phyloP scores from a whole-genome alignment of 345 rosid species.

The Angophora floribunda region DNA sequence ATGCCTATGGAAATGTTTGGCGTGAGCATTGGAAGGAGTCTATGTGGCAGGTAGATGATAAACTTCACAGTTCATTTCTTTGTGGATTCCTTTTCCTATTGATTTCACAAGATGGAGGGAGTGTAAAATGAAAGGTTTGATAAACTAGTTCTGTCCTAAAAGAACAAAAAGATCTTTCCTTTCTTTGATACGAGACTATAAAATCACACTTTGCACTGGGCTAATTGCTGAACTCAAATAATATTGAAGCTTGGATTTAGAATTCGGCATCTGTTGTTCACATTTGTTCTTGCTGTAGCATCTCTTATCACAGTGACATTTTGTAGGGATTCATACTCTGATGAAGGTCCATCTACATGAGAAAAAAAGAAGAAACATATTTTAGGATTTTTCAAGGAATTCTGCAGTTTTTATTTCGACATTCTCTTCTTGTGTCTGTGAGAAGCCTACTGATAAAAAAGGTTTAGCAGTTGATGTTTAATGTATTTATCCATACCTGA shows the following conservation, averaged over 20 bases:
- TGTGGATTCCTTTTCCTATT: background rate
- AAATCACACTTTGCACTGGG: background rate
- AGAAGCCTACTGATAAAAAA: background rate
- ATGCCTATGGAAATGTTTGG: slow-evolving; percentile 80
- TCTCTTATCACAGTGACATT: background rate
- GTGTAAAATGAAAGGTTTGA: background rate
- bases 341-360: background rate
- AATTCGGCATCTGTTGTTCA: background rate
- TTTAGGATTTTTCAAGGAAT: background rate
- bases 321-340: background rate
- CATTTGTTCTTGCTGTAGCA: background rate
- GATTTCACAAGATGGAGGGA: background rate
- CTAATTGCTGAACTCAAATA: background rate
- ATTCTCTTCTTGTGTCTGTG: background rate
- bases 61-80: background rate
- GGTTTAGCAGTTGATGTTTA: background rate
- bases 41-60: slow-evolving; percentile 61
- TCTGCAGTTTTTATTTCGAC: background rate
- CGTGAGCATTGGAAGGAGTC: slow-evolving; percentile 88
- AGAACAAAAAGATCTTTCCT: background rate
- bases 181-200: background rate
- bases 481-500: background rate
- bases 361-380: background rate
- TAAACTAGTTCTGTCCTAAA: background rate
- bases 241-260: background rate